Evolutionary conservation across 2,329 filamentous ascomycete species (phyloP).

Genomic region (Laburnicola sp.): DNA sequence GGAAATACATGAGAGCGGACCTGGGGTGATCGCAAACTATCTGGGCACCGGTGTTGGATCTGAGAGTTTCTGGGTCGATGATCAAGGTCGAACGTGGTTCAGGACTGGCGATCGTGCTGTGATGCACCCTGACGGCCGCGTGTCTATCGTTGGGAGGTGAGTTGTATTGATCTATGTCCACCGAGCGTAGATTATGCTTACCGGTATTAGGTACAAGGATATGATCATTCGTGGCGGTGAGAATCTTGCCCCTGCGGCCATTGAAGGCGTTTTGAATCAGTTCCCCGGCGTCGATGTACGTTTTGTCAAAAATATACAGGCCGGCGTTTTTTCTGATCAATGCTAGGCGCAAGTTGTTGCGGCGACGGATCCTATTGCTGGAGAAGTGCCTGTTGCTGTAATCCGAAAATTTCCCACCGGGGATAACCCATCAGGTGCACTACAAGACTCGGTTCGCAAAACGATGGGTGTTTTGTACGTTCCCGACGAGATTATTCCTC

Average conservation of each 20-base stretch:
- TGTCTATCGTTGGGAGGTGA: constrained; percentile 4
- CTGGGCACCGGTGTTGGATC: background rate
- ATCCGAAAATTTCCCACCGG: constrained; percentile 1
- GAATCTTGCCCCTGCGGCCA: constrained; percentile 4
- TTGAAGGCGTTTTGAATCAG: constrained; percentile 2
- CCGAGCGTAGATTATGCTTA: background rate
- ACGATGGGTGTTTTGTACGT: constrained; percentile 4
- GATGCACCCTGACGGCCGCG: constrained; percentile 1
- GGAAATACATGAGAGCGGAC: constrained; percentile 3
- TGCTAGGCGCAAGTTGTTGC: constrained; percentile 1
- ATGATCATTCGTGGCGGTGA: constrained; percentile 7
- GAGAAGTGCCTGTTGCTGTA: constrained; percentile 4
- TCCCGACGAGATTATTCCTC: constrained; percentile 1
- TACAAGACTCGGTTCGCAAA: background rate
- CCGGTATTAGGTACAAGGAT: background rate
- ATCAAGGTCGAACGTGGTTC: background rate
- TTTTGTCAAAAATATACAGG: background rate
- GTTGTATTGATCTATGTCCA: background rate
- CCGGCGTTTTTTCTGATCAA: background rate
- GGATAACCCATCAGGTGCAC: constrained; percentile 1
- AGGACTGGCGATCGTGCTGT: constrained; percentile 1
- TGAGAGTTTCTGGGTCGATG: background rate
- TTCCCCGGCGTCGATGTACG: constrained; percentile 3
- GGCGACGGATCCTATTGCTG: constrained; percentile 1
- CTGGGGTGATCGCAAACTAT: background rate